phyloP scores from a whole-genome alignment of 2,329 filamentous ascomycete genomes.

The Mariannaea elegans region DNA sequence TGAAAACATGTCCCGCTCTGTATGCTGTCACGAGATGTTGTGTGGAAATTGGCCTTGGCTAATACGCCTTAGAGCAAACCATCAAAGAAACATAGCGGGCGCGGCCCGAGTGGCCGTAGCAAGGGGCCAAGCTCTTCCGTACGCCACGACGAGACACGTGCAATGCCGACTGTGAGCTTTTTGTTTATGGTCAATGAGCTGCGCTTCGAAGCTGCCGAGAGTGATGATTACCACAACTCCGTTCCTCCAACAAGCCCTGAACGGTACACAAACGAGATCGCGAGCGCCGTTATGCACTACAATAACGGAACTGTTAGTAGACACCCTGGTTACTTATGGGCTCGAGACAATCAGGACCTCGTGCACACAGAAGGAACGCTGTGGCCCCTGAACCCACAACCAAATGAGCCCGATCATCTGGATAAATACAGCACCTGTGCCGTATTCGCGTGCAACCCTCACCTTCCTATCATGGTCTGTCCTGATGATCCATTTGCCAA shows the following conservation, averaged over 20 bases:
- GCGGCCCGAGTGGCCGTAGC: constrained; percentile 6
- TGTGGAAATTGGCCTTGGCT: neutral
- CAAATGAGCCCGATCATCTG: neutral
- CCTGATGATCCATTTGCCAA: constrained; percentile 30
- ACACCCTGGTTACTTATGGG: constrained; percentile 36
- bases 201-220: constrained; percentile 22
- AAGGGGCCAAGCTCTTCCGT: constrained; percentile 9
- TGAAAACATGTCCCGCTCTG: constrained; percentile 13
- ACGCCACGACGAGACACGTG: constrained; percentile 2
- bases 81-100: neutral
- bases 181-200: constrained; percentile 52
- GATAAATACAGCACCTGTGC: constrained; percentile 38
- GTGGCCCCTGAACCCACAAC: constrained; percentile 1
- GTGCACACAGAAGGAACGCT: constrained; percentile 7
- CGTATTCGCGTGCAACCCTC: constrained; percentile 49
- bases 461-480: constrained; percentile 47
- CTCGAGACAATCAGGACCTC: neutral
- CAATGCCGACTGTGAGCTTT: constrained; percentile 39
- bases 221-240: constrained; percentile 32
- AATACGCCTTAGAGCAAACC: constrained; percentile 19
- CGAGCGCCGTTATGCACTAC: constrained; percentile 50
- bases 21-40: constrained; percentile 1
- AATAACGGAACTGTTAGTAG: constrained; percentile 40
- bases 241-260: constrained; percentile 40
- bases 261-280: constrained; percentile 39